phyloP scores from a whole-genome alignment of 192 early-diverging fungal species.

The Podila horticola region DNA sequence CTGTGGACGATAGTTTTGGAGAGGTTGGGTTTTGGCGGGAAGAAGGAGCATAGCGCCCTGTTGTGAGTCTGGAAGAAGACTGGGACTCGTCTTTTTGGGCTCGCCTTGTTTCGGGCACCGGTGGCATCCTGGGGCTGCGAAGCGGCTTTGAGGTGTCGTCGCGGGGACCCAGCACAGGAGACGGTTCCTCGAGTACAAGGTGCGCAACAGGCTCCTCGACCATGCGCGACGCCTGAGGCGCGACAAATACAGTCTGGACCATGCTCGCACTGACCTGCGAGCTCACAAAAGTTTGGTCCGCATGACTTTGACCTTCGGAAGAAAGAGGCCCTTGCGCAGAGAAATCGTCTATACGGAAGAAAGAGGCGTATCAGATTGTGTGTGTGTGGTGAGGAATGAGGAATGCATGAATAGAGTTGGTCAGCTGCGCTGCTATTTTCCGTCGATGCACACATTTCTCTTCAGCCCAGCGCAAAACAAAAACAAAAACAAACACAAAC shows the following conservation, averaged over 20 bases:
- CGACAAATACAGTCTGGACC: conserved; percentile 1
- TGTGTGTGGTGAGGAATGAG: background rate
- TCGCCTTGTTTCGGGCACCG: background rate
- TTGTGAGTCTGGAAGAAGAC: too few relatives aligned
- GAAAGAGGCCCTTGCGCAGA: too few relatives aligned
- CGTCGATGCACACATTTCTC: too few relatives aligned
- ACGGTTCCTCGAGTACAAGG: background rate
- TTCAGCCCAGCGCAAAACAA: too few relatives aligned
- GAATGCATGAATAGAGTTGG: background rate
- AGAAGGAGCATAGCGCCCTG: background rate
- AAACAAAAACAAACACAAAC: background rate
- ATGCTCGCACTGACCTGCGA: background rate
- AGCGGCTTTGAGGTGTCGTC: background rate
- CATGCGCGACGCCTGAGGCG: background rate
- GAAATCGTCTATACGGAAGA: too few relatives aligned
- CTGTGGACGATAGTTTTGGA: background rate
- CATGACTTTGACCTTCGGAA: background rate
- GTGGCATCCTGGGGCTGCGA: background rate
- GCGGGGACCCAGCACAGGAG: background rate
- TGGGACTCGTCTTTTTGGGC: background rate
- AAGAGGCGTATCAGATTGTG: background rate
- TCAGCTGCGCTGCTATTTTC: background rate
- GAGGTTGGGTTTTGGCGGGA: background rate
- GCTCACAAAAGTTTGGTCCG: background rate
- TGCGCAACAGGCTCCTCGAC: background rate